phyloP scores from a whole-genome alignment of 768 basidiomycete species.

The Dendrothele bispora region DNA sequence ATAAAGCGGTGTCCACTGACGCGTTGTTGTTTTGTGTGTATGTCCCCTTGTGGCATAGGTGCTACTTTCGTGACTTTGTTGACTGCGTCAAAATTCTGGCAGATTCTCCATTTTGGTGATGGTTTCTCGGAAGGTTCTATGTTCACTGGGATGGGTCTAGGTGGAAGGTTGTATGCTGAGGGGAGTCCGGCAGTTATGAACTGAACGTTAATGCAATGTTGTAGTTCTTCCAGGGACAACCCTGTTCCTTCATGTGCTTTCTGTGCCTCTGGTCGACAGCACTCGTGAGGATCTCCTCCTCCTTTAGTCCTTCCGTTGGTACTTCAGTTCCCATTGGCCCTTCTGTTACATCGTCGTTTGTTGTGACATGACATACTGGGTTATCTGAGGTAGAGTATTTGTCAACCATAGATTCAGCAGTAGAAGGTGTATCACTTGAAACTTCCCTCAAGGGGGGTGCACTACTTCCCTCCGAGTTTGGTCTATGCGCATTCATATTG shows the following conservation, averaged over 20 bases:
- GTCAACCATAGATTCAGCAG: no score
- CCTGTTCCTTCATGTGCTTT: conserved; percentile 9
- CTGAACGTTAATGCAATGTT: conserved; percentile 7
- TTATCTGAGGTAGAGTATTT: no score
- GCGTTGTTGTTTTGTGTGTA: conserved; percentile 34
- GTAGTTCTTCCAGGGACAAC: conserved; percentile 8
- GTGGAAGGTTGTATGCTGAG: background rate
- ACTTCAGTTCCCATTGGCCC: no score
- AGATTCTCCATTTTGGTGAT: conserved; percentile 32
- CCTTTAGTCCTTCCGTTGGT: no score
- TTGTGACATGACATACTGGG: no score
- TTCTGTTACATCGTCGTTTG: no score
- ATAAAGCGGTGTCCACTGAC: conserved; percentile 35
- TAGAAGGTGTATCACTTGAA: no score
- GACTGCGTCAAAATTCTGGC: conserved; percentile 36
- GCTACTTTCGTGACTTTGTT: conserved; percentile 29
- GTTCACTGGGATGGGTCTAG: background rate
- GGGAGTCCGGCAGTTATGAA: conserved; percentile 7
- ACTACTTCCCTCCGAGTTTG: no score
- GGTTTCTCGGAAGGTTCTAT: background rate
- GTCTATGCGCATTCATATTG: no score
- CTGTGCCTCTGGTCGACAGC: no score
- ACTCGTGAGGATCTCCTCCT: conserved; percentile 13
- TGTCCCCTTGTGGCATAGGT: conserved; percentile 35
- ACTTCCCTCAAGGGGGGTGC: no score